These are phyloP conservation scores for Graphilbum sp. DNA, from an alignment of 2,329 filamentous ascomycete genomes.

Conservation along the genomic window DNA sequence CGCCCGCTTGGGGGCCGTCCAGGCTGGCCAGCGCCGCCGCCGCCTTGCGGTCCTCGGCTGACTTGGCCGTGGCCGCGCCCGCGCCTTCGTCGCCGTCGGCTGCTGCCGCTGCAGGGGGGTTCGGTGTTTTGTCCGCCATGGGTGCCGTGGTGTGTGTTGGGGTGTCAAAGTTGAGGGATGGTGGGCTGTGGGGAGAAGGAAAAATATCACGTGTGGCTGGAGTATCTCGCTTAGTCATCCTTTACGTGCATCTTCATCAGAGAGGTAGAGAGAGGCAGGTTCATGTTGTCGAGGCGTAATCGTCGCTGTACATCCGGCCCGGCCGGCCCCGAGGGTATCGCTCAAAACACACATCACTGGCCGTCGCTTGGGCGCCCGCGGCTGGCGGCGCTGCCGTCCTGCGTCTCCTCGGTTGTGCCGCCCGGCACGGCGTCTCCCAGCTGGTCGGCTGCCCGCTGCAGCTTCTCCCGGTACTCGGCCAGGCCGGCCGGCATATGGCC, in stretches of 20 bases:
- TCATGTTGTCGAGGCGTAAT: too few relatives aligned
- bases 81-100: constrained; percentile 42
- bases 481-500: constrained; percentile 8
- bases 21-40: constrained; percentile 57
- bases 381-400: not conserved
- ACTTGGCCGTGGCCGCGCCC: constrained; percentile 34
- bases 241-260: too few relatives aligned
- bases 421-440: too few relatives aligned
- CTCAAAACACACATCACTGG: too few relatives aligned
- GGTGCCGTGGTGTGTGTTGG: not conserved
- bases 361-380: not conserved
- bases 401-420: too few relatives aligned
- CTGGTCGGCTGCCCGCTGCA: not conserved
- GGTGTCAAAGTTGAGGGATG: not conserved
- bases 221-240: too few relatives aligned
- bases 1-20: constrained; percentile 35
- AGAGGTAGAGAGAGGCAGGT: too few relatives aligned
- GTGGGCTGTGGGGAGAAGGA: not conserved
- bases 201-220: too few relatives aligned
- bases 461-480: constrained; percentile 8
- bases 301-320: too few relatives aligned
- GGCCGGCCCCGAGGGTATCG: too few relatives aligned
- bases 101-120: constrained; percentile 21
- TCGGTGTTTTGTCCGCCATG: constrained; percentile 2
- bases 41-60: constrained; percentile 62